A percentile compares a stretch with the other conserved stretches of the same genome.
These are phyloP conservation scores for Aspergillus sp. DNA, from an alignment of 2,329 filamentous ascomycete genomes.

Conservation along the genomic window DNA sequence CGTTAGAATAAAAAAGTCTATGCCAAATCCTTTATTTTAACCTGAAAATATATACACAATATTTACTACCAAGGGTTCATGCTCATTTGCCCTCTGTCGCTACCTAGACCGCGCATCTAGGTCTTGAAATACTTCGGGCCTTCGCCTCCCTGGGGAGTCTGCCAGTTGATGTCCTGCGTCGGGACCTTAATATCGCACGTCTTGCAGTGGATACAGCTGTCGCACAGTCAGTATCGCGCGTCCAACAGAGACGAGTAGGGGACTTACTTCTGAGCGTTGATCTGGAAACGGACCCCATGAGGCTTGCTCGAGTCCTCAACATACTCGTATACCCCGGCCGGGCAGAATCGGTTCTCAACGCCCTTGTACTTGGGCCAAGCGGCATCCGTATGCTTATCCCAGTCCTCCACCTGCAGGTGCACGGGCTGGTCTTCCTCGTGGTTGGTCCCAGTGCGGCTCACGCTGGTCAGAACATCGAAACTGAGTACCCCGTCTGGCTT, in stretches of 20 bases:
- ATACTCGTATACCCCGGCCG: conserved; percentile 96
- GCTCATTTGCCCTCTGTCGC: neutral
- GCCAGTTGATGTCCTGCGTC: conserved; percentile 94
- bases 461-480: conserved; percentile 93
- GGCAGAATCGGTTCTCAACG: conserved; percentile 92
- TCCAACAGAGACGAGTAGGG: neutral
- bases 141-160: conserved; percentile 85
- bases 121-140: conserved; percentile 58
- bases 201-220: conserved; percentile 96
- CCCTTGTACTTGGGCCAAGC: conserved; percentile 85
- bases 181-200: conserved; percentile 99
- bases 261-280: conserved; percentile 92
- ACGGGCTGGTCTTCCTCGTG: conserved; percentile 98
- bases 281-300: conserved; percentile 88
- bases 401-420: conserved; percentile 89
- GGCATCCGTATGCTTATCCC: conserved; percentile 76
- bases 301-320: conserved; percentile 83
- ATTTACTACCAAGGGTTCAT: neutral
- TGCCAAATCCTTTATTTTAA: neutral
- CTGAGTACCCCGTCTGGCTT: conserved; percentile 93
- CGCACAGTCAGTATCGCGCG: neutral
- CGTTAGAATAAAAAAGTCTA: conserved; percentile 2
- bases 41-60: conserved; percentile 6
- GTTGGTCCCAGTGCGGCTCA: conserved; percentile 91
- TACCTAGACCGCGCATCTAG: conserved; percentile 12